Evolutionary conservation across 305 asterid species (phyloP), one percentile per base, ranked within the genome.

Genomic region (Stenogyne calaminthoides): DNA sequence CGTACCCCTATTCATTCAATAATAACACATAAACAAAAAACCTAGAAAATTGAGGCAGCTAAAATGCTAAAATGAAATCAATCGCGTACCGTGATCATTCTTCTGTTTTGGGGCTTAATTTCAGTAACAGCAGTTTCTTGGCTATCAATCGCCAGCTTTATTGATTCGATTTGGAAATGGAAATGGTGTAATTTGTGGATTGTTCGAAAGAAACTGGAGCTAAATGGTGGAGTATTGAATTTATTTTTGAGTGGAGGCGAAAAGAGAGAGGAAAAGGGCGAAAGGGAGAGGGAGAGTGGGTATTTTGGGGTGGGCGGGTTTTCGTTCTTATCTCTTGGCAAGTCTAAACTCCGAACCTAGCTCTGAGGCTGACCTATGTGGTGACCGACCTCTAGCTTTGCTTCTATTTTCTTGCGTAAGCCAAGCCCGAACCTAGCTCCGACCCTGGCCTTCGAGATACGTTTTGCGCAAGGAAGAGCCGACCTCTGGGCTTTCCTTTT

Each of bases 91-190:
- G 89, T 89, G 49, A 88, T 86, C 25, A 51, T 15, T 73, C 90
- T 80, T 78, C 89, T 83, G 78, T 78, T 89, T 29, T 83, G 86
- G 12, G 91, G 87, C 85, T 82, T 90, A 81, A 92, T 80, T 76
- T 88, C 92, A 58, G 81, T 85, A 56, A 86, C 84, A 9, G 81
- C 56, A 25, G 90, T 54, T 68, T 91, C 91, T 65, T 81, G 97
- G 74, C 85, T 86, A 25, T 89, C 92, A 80, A 93, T 92, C 83
- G 97, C 97, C 96, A 90, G 88, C 81, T 84, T 88, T 22, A 51
- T 5, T 49, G 7, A 16, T 16, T 49, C 2, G 56, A 2, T 22
- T 52, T 42, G 56, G 51, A 57, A 14, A 47, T 11, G 47, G 34
- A 1, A 3, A 60, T 12, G 52, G 52, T 27, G 57, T 29, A 29